Evolutionary conservation across 371 early-diverging fungal species (phyloP), one percentile per base, ranked within the genome.

Genomic region (Blakeslea trispora): DNA sequence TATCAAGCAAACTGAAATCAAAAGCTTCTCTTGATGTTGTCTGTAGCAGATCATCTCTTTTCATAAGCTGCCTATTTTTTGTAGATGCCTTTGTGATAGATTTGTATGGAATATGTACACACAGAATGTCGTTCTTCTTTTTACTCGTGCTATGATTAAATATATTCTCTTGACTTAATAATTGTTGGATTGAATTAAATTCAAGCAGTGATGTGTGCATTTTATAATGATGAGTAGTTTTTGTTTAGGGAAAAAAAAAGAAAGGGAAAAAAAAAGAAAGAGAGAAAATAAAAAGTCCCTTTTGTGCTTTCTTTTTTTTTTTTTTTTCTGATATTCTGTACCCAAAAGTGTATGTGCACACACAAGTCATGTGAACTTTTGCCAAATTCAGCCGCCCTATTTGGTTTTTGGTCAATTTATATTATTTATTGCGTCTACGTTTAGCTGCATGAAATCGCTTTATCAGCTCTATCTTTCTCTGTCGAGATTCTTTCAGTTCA

Each of bases 391-490:
- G 34, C 50, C 58, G 17, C 65, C 55, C 34, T 56, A 45, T 47
- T 52, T 50, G 50, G 52, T 61, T 23, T 55, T 35, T 24, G 53
- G 49, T 15, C 42, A 23, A 23, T 43, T 53, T 54, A 53, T 53
- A 45, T 48, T 50, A 40, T n/a, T 45, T 32, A 22, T 46, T 24
- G 43, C 40, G 50, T 45, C 51, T 28, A 28, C 51, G 58, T 21
- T 45, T 42, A n/a, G 32, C 24, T 32, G 17, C 17, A 28, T 42
- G 22, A 34, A 39, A 28, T 43, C 47, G 43, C 44, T 34, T 46
- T 31, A 42, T 17, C 1, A 65, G 59, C 31, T 59, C 55, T 28
- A 44, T 32, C 34, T 61, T 52, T 35, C 57, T 55, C 52, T 57
- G n/a, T 14, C 55, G 31, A 40, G 47, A 56, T 7, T 66, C 61